A percentile compares a stretch with the other conserved stretches of the same genome.
These are phyloP conservation scores for Trypanosoma lewisi DNA, from an alignment of 208 protist species.

Conservation along the genomic window DNA sequence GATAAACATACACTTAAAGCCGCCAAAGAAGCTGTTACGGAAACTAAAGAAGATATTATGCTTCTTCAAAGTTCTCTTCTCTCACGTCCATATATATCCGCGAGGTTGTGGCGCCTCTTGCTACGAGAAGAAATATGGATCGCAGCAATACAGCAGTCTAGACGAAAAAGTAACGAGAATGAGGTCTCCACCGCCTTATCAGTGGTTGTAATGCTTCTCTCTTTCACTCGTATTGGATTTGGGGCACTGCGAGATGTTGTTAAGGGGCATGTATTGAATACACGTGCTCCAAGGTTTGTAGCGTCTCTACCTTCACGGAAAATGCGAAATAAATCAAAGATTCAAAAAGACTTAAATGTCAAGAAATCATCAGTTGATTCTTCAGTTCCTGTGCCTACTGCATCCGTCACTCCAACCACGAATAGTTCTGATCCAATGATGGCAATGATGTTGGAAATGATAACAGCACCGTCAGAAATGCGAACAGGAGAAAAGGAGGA, in stretches of 20 bases:
- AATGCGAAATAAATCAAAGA: background rate
- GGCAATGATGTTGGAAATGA: slow-evolving; percentile 25
- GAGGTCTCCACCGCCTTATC: background rate
- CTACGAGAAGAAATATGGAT: slow-evolving; percentile 60
- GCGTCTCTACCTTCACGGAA: slow-evolving; percentile 66
- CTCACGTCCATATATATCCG: slow-evolving; percentile 58
- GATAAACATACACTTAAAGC: background rate
- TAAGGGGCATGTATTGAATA: slow-evolving; percentile 45
- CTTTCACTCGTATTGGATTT: slow-evolving; percentile 42
- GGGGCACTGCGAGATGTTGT: slow-evolving; percentile 64
- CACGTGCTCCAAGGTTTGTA: slow-evolving; percentile 70
- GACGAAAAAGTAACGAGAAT: background rate
- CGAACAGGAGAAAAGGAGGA: background rate
- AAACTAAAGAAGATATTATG: slow-evolving; percentile 24
- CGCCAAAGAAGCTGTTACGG: background rate
- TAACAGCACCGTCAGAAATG: slow-evolving; percentile 1
- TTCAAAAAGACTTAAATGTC: background rate
- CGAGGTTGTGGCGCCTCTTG: slow-evolving; percentile 58
- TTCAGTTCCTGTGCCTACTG: background rate
- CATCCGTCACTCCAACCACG: background rate
- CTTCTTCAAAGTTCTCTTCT: slow-evolving; percentile 49
- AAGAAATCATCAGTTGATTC: no score
- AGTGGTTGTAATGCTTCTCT: slow-evolving; percentile 38
- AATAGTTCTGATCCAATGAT: slow-evolving; percentile 5
- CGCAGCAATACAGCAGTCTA: slow-evolving; percentile 30